phyloP scores from a whole-genome alignment of 208 protist species.

The Acanthamoeba triangularis region DNA sequence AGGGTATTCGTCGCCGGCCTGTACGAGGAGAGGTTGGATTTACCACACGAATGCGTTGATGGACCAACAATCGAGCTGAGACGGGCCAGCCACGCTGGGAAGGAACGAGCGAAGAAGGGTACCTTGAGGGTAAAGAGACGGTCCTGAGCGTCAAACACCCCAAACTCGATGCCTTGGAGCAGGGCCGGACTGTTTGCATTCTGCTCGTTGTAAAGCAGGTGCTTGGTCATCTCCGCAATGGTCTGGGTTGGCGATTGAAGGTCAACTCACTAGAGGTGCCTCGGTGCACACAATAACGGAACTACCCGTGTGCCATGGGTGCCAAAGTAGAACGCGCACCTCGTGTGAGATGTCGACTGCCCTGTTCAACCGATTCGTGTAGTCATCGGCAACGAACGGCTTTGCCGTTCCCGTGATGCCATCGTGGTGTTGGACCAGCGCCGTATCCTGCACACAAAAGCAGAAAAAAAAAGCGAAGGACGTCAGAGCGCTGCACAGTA shows the following conservation, averaged over 20 bases:
- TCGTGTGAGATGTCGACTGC: not conserved
- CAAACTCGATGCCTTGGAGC: not conserved
- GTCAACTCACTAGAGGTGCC: not conserved
- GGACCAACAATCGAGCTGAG: not conserved
- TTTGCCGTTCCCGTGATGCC: constrained; percentile 81
- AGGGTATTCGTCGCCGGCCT: not conserved
- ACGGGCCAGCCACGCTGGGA: not conserved
- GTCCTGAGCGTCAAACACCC: constrained; percentile 47
- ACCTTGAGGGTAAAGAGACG: not conserved
- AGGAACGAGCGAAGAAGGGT: not conserved
- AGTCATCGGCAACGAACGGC: constrained; percentile 79
- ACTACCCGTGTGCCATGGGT: not conserved
- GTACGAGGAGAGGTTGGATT: not conserved
- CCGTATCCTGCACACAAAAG: not conserved
- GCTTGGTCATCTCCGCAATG: constrained; percentile 28
- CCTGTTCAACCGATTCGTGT: constrained; percentile 52
- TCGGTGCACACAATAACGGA: not conserved
- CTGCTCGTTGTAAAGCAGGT: not conserved
- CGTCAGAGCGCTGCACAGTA: not conserved
- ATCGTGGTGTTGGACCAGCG: constrained; percentile 79
- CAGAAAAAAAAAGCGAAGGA: not conserved
- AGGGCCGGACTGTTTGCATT: not conserved
- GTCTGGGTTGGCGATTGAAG: not conserved
- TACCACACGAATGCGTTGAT: not conserved
- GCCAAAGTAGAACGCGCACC: not conserved